These are phyloP conservation scores for Polychaeton citri DNA, from an alignment of 2,329 filamentous ascomycete species.

Conservation along the genomic window DNA sequence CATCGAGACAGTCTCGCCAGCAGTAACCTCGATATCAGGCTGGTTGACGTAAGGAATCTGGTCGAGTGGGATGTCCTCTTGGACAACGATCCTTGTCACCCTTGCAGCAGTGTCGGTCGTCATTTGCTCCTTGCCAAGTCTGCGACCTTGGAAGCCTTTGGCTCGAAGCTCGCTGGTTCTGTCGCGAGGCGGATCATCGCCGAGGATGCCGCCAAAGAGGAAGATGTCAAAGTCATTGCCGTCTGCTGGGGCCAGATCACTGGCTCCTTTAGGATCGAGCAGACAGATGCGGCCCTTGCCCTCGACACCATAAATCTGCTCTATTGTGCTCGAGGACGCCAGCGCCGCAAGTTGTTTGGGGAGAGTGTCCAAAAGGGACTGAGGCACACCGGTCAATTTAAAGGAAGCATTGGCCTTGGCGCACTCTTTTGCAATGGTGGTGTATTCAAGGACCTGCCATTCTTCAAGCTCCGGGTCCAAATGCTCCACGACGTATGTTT, in stretches of 20 bases:
- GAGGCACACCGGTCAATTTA: constrained; percentile 30
- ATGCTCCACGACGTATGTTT: constrained; percentile 91
- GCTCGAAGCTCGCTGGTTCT: constrained; percentile 89
- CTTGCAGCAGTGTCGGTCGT: constrained; percentile 95
- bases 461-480: constrained; percentile 85
- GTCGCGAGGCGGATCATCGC: constrained; percentile 85
- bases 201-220: constrained; percentile 89
- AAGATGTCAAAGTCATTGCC: constrained; percentile 76
- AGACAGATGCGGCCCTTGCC: constrained; percentile 71
- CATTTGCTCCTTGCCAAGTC: constrained; percentile 90
- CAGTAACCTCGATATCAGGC: constrained; percentile 68
- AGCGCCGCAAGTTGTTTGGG: neutral
- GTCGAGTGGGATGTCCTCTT: constrained; percentile 66
- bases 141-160: constrained; percentile 79
- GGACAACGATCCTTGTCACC: constrained; percentile 78
- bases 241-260: constrained; percentile 74
- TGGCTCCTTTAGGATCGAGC: constrained; percentile 70
- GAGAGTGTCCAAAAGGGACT: constrained; percentile 10
- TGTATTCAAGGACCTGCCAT: constrained; percentile 92
- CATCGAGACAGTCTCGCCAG: constrained; percentile 78
- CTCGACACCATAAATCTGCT: constrained; percentile 56
- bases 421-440: constrained; percentile 73
- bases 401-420: constrained; percentile 40
- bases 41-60: constrained; percentile 74
- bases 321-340: constrained; percentile 50